phyloP scores from a whole-genome alignment of 2,329 filamentous ascomycete genomes.

The Nemania abortiva region DNA sequence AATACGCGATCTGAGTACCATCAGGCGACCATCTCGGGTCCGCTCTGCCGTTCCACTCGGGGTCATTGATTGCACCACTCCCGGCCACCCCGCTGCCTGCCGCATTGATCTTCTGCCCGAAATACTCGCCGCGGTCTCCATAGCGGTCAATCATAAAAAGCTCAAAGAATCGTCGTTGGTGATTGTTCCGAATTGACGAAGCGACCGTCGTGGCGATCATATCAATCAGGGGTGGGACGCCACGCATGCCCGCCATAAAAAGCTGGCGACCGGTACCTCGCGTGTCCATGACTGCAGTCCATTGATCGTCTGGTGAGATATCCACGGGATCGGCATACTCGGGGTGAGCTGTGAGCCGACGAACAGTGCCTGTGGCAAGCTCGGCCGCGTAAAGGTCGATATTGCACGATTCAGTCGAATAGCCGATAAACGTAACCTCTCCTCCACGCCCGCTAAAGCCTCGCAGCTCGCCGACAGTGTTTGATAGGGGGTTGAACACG shows the following conservation, averaged over 20 bases:
- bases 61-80: slow-evolving; percentile 57
- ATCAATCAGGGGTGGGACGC: slow-evolving; percentile 58
- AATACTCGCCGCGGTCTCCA: slow-evolving; percentile 60
- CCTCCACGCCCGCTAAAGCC: slow-evolving; percentile 23
- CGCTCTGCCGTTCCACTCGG: slow-evolving; percentile 62
- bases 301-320: slow-evolving; percentile 58
- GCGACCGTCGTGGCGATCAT: slow-evolving; percentile 50
- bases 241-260: slow-evolving; percentile 56
- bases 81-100: slow-evolving; percentile 48
- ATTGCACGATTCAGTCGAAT: slow-evolving; percentile 57
- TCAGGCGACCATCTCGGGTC: slow-evolving; percentile 60
- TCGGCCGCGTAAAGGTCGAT: slow-evolving; percentile 60
- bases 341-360: slow-evolving; percentile 58
- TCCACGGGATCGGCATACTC: slow-evolving; percentile 59
- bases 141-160: slow-evolving; percentile 58
- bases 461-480: slow-evolving; percentile 23
- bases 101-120: slow-evolving; percentile 58
- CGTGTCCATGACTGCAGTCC: slow-evolving; percentile 59
- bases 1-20: slow-evolving; percentile 58
- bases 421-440: slow-evolving; percentile 54
- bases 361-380: slow-evolving; percentile 55
- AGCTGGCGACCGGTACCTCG: slow-evolving; percentile 57
- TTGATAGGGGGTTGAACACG: neutral
- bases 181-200: slow-evolving; percentile 61
- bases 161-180: slow-evolving; percentile 59